Evolutionary conservation across 495 filamentous ascomycete genomes (phyloP), one percentile per base, ranked within the genome.

Genomic region (Aspergillus saccharolyticus): DNA sequence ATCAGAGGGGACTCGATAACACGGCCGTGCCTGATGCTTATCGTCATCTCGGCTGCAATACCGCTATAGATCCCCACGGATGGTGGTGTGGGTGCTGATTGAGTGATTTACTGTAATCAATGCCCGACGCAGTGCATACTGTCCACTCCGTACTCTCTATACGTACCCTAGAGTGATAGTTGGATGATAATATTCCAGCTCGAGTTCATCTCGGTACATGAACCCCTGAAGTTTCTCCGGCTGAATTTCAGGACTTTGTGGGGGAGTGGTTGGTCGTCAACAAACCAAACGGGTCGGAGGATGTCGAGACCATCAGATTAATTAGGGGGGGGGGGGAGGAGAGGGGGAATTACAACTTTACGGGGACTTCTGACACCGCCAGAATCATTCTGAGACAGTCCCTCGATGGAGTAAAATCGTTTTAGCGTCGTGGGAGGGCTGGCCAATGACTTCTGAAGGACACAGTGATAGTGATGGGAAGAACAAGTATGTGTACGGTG

Each of bases 181-280:
- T 30, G 25, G 25, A 4, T 30, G 25, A 30, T 10, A 30, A 30
- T 4, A 30, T 10, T 30, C 12, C 10, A 39, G 14, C 8, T 25
- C 47, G 16, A 14, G 4, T 28, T 15, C 12, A 18, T 16, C 24
- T 16, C 24, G 7, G 5, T 21, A 17, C 21, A 20, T n/a, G 30
- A 49, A 39, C 44, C 28, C 42, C 39, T 39, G 43, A 25, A 58
- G 56, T 52, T 47, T 43, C 42, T 46, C 25, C 43, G 52, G 16
- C 56, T 53, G 22, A 52, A 47, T 46, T 53, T 58, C 51, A 28
- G 43, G 56, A 42, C 44, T 22, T 15, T 58, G 56, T 58, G 56
- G 56, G 56, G 55, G 20, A 52, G 55, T 12, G 14, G 25, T 45
- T 22, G 21, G 9, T 43, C 39, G 22, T n/a, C 18, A 3, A 17